Conservation (phyloP, 768 basidiomycete genomes). For the Pisolithus orientalis region DNA sequence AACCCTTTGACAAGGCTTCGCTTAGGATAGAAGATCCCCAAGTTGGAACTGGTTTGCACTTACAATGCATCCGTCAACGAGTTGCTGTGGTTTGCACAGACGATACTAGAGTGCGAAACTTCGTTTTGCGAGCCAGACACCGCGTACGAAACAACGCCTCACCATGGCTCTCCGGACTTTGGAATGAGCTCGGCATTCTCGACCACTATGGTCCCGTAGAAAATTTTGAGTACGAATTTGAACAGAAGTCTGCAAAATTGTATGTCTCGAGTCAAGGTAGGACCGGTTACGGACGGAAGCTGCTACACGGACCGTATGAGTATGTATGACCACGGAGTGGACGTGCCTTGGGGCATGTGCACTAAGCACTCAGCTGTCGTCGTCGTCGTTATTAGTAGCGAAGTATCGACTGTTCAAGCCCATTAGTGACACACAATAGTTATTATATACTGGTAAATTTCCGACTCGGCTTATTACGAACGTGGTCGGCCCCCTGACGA, state of each 20-base stretch:
- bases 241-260: constrained; percentile 49
- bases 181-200: constrained; percentile 73
- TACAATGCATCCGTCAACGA: constrained; percentile 84
- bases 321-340: constrained; percentile 59
- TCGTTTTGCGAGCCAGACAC: not conserved
- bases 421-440: not conserved
- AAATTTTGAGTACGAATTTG: constrained; percentile 81
- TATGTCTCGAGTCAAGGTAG: not conserved
- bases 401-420: not conserved
- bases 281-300: not conserved
- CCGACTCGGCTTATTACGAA: not conserved
- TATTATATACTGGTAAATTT: too few species aligned
- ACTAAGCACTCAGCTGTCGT: constrained; percentile 1
- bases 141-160: constrained; percentile 7
- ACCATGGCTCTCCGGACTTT: constrained; percentile 71
- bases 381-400: constrained; percentile 1
- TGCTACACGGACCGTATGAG: constrained; percentile 49
- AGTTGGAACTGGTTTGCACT: constrained; percentile 17
- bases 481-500: not conserved
- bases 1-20: constrained; percentile 36
- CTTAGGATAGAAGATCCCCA: not conserved
- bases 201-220: constrained; percentile 84
- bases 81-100: constrained; percentile 85
- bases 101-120: constrained; percentile 45
- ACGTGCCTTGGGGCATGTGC: constrained; percentile 33